phyloP scores from a whole-genome alignment of 306 rosid species.

The Begonia masoniana region DNA sequence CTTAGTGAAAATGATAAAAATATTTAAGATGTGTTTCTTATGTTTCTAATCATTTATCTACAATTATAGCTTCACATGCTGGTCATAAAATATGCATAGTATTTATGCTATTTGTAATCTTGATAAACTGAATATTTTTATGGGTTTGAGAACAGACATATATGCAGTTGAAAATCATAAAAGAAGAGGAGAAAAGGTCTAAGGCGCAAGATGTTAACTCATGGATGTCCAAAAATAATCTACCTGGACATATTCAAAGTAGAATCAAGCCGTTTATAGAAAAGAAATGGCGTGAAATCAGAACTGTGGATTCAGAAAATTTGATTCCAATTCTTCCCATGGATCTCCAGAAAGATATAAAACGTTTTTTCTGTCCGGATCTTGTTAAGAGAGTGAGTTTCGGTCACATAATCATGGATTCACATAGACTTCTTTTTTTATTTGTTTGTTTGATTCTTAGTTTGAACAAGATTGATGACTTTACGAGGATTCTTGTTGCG shows the following conservation, averaged over 20 bases:
- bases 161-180: constrained; percentile 41
- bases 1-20: constrained; percentile 72
- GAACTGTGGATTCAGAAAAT: not conserved
- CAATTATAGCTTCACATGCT: constrained; percentile 27
- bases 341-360: constrained; percentile 17
- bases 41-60: too few species aligned
- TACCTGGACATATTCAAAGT: not conserved
- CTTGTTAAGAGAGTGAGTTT: constrained; percentile 62
- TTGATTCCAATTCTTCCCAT: not conserved
- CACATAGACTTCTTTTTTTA: not conserved
- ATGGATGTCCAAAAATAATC: constrained; percentile 4
- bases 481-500: constrained; percentile 18
- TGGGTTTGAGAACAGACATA: constrained; percentile 29
- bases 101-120: not conserved
- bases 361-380: constrained; percentile 80
- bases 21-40: constrained; percentile 66
- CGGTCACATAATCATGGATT: not conserved
- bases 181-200: constrained; percentile 28
- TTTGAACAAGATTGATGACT: constrained; percentile 2
- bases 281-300: constrained; percentile 5
- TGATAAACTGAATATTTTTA: not conserved
- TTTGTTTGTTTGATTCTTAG: not conserved
- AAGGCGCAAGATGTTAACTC: constrained; percentile 1
- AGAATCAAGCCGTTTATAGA: constrained; percentile 1
- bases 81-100: constrained; percentile 75